Conservation (phyloP, 2,329 filamentous ascomycete species). For the Colletotrichum nymphaeae region DNA sequence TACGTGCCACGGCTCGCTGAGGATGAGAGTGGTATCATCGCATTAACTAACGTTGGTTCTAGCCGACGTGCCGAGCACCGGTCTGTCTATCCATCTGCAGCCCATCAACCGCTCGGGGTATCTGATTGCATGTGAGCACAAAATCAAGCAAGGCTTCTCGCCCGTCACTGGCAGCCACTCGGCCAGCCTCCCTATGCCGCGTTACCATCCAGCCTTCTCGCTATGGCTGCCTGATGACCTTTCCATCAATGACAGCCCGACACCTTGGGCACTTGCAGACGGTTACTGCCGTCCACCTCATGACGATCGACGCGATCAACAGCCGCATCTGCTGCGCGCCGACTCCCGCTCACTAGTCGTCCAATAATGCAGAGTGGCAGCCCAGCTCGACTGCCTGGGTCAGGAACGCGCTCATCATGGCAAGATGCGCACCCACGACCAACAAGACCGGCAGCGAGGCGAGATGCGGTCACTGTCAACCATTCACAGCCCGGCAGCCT, state of each 20-base stretch:
- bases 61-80: constrained; percentile 21
- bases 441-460: constrained; percentile 2
- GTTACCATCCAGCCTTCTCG: neutral
- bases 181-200: constrained; percentile 6
- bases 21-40: constrained; percentile 1
- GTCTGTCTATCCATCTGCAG: constrained; percentile 16
- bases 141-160: constrained; percentile 9
- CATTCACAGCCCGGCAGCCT: neutral
- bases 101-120: constrained; percentile 26
- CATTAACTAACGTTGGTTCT: constrained; percentile 26
- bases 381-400: constrained; percentile 13
- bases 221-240: constrained; percentile 7
- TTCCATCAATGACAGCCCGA: constrained; percentile 10
- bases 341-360: constrained; percentile 8
- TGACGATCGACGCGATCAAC: constrained; percentile 32
- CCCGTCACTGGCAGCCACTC: constrained; percentile 23
- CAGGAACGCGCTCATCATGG: constrained; percentile 22
- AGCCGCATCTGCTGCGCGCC: constrained; percentile 22
- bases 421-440: neutral
- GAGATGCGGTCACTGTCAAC: constrained; percentile 7
- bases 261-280: constrained; percentile 14
- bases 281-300: constrained; percentile 22
- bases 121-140: constrained; percentile 33
- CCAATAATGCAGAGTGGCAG: constrained; percentile 19
- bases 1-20: neutral